A percentile compares a stretch with the other conserved stretches of the same genome.
Conservation (phyloP, 2,329 filamentous ascomycete genomes). For the Orbilia blumenaviensis region DNA sequence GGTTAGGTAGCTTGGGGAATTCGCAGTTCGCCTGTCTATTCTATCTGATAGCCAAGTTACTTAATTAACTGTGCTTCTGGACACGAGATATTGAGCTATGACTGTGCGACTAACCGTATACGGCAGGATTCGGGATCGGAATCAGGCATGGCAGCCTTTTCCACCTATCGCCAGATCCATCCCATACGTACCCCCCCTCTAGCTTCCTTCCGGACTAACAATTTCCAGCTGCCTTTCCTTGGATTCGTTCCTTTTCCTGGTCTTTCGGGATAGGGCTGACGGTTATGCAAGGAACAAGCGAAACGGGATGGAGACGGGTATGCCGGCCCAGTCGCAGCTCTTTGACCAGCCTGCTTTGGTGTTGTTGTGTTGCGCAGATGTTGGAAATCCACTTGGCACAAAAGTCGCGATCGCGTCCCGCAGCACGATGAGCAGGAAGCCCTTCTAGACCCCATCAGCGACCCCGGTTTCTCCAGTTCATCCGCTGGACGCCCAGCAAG, state of each 20-base stretch:
- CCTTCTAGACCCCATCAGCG: conserved; percentile 16
- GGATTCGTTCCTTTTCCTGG: neutral
- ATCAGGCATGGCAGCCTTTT: neutral
- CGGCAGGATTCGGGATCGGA: conserved; percentile 6
- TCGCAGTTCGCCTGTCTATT: too few species aligned
- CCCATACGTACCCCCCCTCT: neutral
- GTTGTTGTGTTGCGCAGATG: conserved; percentile 52
- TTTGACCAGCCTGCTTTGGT: conserved; percentile 1
- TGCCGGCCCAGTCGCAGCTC: neutral
- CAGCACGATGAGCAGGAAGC: conserved; percentile 16
- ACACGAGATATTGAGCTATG: conserved; percentile 7
- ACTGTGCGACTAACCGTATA: conserved; percentile 18
- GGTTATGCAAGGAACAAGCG: conserved; percentile 54
- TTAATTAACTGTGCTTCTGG: neutral
- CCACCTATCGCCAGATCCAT: neutral
- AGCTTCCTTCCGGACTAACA: neutral
- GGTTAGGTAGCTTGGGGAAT: too few species aligned
- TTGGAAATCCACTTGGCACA: conserved; percentile 37
- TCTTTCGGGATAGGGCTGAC: conserved; percentile 29
- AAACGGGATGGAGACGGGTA: conserved; percentile 4
- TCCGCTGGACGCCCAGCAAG: conserved; percentile 2
- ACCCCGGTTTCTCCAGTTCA: conserved; percentile 17
- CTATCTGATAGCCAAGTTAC: too few species aligned
- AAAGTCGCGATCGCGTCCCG: conserved; percentile 53
- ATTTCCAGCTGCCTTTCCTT: neutral